Evolutionary conservation across 805 yeast species (phyloP).

Genomic region (Saccharomycopsis fermentans): DNA sequence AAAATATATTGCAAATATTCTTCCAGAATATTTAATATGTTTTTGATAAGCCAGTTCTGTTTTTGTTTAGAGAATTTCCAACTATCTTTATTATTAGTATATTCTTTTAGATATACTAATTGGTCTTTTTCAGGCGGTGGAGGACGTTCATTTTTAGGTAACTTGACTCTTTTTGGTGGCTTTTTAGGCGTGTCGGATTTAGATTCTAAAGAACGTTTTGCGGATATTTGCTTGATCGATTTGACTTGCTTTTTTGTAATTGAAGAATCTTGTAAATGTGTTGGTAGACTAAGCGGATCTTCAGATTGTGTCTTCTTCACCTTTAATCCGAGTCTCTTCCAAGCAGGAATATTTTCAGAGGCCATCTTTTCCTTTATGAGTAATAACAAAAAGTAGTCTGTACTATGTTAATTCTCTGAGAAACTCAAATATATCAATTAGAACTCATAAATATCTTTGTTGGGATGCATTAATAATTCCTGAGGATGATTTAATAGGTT

Average conservation of each 20-base stretch:
- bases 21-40: constrained; percentile 42
- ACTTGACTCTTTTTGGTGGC: constrained; percentile 58
- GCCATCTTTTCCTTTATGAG: too few species aligned
- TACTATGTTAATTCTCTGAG: too few species aligned
- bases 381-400: too few species aligned
- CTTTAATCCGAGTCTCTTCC: constrained; percentile 70
- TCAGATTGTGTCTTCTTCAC: constrained; percentile 34
- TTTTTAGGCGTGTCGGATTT: constrained; percentile 30
- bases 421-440: too few species aligned
- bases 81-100: constrained; percentile 39
- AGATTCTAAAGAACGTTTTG: constrained; percentile 13
- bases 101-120: constrained; percentile 52
- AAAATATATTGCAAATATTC: constrained; percentile 42
- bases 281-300: constrained; percentile 36
- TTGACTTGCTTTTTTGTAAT: constrained; percentile 35
- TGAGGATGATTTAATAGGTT: too few species aligned
- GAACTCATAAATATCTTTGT: too few species aligned
- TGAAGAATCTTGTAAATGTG: constrained; percentile 36
- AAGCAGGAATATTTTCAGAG: constrained; percentile 50
- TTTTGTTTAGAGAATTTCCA: constrained; percentile 87
- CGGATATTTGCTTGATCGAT: constrained; percentile 20
- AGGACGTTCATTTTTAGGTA: constrained; percentile 56
- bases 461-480: too few species aligned
- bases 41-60: constrained; percentile 74
- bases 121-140: constrained; percentile 69